Evolutionary conservation across 805 yeast genomes (phyloP).

Genomic region (Wickerhamiella occidentalis): DNA sequence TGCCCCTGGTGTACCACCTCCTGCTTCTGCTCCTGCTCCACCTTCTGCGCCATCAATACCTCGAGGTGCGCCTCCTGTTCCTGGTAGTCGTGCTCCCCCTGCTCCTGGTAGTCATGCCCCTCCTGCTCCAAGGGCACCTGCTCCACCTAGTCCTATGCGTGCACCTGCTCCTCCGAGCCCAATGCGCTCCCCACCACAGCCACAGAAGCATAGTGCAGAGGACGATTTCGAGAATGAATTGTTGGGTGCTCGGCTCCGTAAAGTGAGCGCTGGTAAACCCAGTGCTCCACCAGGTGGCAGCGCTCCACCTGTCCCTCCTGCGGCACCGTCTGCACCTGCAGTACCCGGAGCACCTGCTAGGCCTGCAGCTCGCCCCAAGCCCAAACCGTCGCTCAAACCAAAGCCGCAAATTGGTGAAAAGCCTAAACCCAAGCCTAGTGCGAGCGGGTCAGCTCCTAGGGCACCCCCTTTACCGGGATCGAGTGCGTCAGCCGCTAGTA

Average conservation of each 20-base stretch:
- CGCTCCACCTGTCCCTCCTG: neutral
- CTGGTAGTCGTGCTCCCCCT: slow-evolving; percentile 16
- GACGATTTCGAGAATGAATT: neutral
- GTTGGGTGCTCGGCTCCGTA: neutral
- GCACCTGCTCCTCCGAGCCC: slow-evolving; percentile 6
- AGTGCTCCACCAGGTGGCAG: neutral
- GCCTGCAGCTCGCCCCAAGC: slow-evolving; percentile 7
- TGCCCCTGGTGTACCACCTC: slow-evolving; percentile 19
- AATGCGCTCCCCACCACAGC: neutral
- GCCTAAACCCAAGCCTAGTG: slow-evolving; percentile 1
- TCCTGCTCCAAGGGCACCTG: slow-evolving; percentile 15
- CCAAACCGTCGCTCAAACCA: slow-evolving; percentile 8
- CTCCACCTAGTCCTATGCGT: neutral
- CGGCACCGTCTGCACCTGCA: neutral
- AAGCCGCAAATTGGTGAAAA: slow-evolving; percentile 1
- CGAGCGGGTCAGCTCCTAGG: slow-evolving; percentile 10
- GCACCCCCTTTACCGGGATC: slow-evolving; percentile 14
- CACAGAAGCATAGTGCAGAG: neutral
- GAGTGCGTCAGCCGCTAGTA: neutral
- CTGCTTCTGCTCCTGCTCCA: slow-evolving; percentile 16
- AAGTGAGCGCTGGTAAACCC: neutral
- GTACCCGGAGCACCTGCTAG: slow-evolving; percentile 5
- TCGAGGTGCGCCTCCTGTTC: slow-evolving; percentile 12
- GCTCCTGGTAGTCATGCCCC: slow-evolving; percentile 14
- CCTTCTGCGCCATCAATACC: slow-evolving; percentile 19